phyloP scores from a whole-genome alignment of 1,284 basidiomycete genomes.

The Apiotrichum siamense region DNA sequence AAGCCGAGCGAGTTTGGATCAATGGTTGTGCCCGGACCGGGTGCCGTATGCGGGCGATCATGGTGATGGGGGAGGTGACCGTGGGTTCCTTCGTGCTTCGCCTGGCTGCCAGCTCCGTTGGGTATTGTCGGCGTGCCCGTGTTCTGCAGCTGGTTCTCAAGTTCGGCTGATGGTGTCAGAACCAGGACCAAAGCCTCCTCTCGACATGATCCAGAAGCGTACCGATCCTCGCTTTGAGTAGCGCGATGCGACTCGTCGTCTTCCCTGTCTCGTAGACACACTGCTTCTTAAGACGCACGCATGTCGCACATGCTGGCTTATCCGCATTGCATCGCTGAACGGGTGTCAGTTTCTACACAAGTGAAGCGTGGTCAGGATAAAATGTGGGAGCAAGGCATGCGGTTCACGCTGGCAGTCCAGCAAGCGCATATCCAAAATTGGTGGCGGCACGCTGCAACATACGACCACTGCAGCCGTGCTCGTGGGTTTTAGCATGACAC shows the following conservation, averaged over 20 bases:
- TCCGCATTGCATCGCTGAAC: constrained; percentile 25
- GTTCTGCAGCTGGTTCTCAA: constrained; percentile 12
- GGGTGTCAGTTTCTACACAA: neutral
- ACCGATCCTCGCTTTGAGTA: constrained; percentile 26
- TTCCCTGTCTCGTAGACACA: constrained; percentile 29
- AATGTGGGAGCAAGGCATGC: neutral
- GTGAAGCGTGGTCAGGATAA: too few relatives aligned
- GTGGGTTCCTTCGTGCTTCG: neutral
- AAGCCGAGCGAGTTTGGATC: neutral
- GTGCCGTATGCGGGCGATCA: neutral
- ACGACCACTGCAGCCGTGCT: neutral
- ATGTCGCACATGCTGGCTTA: constrained; percentile 27
- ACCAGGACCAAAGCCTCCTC: too few relatives aligned
- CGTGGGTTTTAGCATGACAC: neutral
- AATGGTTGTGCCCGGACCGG: neutral
- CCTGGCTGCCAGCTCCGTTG: neutral
- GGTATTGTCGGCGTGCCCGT: neutral
- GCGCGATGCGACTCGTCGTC: constrained; percentile 23
- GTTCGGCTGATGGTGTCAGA: too few relatives aligned
- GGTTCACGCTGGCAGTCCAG: neutral
- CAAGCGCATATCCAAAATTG: neutral
- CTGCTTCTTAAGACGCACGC: constrained; percentile 21
- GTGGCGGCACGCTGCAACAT: neutral
- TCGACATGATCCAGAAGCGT: neutral
- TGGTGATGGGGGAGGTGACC: neutral